Percentiles rank a stretch among this genome's conserved stretches.
Conservation (phyloP, 495 filamentous ascomycete species). For the Aspergillus saccharolyticus region DNA sequence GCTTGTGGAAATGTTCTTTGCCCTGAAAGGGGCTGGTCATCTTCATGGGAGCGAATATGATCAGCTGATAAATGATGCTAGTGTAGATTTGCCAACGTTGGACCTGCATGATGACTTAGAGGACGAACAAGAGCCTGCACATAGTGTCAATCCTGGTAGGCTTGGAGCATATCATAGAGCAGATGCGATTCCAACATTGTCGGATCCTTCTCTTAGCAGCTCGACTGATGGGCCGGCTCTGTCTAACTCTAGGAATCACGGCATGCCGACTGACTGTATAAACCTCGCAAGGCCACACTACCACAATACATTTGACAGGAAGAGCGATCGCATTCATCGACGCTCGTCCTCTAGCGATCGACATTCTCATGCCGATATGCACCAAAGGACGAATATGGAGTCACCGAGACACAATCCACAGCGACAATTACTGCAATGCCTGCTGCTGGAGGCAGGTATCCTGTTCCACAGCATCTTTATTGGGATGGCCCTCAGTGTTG, state of each 20-base stretch:
- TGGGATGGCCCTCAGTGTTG: constrained; percentile 82
- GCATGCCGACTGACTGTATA: constrained; percentile 16
- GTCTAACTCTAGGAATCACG: background rate
- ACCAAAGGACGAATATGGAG: constrained; percentile 17
- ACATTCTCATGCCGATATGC: constrained; percentile 13
- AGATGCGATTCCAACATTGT: background rate
- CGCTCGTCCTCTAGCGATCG: constrained; percentile 8
- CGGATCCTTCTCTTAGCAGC: background rate
- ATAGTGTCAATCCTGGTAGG: constrained; percentile 24
- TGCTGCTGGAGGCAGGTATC: constrained; percentile 79
- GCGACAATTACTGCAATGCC: constrained; percentile 68
- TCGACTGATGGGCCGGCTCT: constrained; percentile 8
- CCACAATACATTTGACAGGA: constrained; percentile 9
- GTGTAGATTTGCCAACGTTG: constrained; percentile 20
- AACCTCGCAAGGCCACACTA: constrained; percentile 28
- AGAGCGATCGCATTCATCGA: constrained; percentile 11
- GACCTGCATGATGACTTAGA: constrained; percentile 14
- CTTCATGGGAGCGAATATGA: constrained; percentile 46
- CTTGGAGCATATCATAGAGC: constrained; percentile 3
- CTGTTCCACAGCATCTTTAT: constrained; percentile 87
- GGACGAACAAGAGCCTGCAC: constrained; percentile 18
- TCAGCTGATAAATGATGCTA: constrained; percentile 34
- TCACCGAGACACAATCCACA: constrained; percentile 38
- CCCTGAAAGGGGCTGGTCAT: constrained; percentile 48
- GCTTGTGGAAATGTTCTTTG: constrained; percentile 71